Evolutionary conservation across 345 rosid genomes (phyloP).

Genomic region (Barbarea vulgaris): DNA sequence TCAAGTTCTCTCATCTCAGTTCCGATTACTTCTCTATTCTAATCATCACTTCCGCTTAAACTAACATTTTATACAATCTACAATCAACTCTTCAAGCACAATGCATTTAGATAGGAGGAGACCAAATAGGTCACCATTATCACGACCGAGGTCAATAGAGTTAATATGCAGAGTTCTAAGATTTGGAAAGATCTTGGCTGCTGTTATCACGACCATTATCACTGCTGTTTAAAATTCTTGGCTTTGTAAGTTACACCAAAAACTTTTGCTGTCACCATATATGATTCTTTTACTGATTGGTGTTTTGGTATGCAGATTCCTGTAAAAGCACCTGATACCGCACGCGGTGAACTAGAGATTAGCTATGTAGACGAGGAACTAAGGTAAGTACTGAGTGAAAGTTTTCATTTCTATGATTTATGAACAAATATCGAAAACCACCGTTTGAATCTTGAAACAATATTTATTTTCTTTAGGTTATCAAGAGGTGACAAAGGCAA

Average conservation of each 20-base stretch:
- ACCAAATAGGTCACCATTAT: too few species aligned
- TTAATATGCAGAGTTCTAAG: too few species aligned
- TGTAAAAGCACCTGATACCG: conserved; percentile 62
- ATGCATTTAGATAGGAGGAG: too few species aligned
- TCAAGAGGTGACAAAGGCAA: conserved; percentile 94
- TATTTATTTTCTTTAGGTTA: conserved; percentile 49
- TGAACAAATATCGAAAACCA: neutral
- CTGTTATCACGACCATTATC: too few species aligned
- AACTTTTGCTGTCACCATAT: neutral
- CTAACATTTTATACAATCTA: too few species aligned
- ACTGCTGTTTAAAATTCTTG: conserved; percentile 73
- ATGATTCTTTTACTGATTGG: neutral
- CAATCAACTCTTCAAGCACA: too few species aligned
- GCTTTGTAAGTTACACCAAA: conserved; percentile 59
- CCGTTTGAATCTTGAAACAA: neutral
- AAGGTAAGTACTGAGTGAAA: conserved; percentile 46
- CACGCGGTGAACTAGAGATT: conserved; percentile 63
- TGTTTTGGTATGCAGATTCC: conserved; percentile 48
- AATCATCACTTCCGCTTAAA: too few species aligned
- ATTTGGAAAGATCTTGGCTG: too few species aligned
- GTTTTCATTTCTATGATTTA: neutral
- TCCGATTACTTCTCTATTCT: too few species aligned
- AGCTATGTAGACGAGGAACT: conserved; percentile 66
- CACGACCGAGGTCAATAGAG: too few species aligned
- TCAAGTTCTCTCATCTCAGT: too few species aligned